Evolutionary conservation across 139 green algal species (phyloP).

Genomic region (Gonium pectorale): DNA sequence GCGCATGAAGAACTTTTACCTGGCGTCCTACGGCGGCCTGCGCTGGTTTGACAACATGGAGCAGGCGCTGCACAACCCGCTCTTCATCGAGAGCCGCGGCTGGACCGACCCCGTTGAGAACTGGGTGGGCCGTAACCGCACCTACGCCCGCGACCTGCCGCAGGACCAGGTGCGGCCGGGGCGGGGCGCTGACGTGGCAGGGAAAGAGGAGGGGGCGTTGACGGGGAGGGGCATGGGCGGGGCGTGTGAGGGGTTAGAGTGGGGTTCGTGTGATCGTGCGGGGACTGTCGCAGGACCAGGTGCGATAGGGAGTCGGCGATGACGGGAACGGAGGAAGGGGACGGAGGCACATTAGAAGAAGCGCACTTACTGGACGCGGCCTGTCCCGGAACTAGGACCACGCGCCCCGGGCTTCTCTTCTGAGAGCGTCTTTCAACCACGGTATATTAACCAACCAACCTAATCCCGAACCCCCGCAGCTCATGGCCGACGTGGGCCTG

Average conservation of each 20-base stretch:
- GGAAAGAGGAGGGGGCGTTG: no score
- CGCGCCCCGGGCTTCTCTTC: not conserved
- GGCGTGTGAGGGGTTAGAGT: not conserved
- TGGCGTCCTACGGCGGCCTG: conserved; percentile 38
- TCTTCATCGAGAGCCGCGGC: conserved; percentile 65
- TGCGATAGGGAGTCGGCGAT: not conserved
- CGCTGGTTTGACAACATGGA: conserved; percentile 47
- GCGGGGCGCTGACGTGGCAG: not conserved
- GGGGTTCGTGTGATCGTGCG: not conserved
- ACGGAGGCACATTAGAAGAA: not conserved
- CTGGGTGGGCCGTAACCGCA: conserved; percentile 70
- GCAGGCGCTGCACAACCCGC: conserved; percentile 67
- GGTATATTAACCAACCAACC: not conserved
- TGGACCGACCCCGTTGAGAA: conserved; percentile 70
- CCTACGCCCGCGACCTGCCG: conserved; percentile 28
- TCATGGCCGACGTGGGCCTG: conserved; percentile 2
- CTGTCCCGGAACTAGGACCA: not conserved
- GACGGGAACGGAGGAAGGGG: not conserved
- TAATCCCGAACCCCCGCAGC: not conserved
- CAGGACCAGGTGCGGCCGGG: not conserved
- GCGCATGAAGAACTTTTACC: conserved; percentile 64
- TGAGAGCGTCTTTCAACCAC: not conserved
- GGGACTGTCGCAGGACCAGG: not conserved
- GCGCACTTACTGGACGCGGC: not conserved
- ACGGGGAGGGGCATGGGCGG: not conserved